phyloP scores from a whole-genome alignment of 2,329 filamentous ascomycete species.

The Chalaropsis ovoidea region DNA sequence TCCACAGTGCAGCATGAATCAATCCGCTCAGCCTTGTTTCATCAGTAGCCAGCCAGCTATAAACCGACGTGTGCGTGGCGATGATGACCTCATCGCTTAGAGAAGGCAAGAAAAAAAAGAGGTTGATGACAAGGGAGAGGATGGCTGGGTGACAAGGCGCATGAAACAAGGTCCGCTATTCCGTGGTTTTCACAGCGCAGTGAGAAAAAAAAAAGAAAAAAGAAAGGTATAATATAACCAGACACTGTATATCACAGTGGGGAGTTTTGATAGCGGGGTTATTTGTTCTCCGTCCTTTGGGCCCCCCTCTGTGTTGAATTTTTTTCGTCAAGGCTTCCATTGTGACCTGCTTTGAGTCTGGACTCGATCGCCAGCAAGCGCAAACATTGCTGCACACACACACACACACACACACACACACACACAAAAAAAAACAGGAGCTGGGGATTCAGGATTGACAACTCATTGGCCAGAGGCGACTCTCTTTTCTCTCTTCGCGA shows the following conservation, averaged over 20 bases:
- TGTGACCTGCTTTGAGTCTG: too few species aligned
- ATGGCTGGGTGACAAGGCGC: neutral
- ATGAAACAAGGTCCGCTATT: neutral
- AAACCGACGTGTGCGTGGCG: neutral
- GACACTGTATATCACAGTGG: neutral
- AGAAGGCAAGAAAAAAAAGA: neutral
- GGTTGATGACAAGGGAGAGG: neutral
- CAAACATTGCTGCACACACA: too few species aligned
- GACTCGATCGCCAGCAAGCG: too few species aligned
- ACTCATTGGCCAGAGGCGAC: too few species aligned
- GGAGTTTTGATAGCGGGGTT: neutral
- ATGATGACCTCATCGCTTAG: slow-evolving; percentile 9
- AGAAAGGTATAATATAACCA: neutral
- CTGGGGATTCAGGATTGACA: too few species aligned
- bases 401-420: too few species aligned
- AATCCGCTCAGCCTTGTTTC: slow-evolving; percentile 10
- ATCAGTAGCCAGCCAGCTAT: neutral
- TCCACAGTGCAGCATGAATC: neutral
- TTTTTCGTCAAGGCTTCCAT: too few species aligned
- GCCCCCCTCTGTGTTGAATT: too few species aligned
- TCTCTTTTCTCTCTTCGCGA: neutral
- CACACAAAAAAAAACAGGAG: too few species aligned
- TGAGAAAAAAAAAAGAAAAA: neutral
- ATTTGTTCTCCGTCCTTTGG: too few species aligned
- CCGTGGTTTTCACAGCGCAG: neutral